phyloP scores from a whole-genome alignment of 2,329 filamentous ascomycete species.

The Eutypa lata region DNA sequence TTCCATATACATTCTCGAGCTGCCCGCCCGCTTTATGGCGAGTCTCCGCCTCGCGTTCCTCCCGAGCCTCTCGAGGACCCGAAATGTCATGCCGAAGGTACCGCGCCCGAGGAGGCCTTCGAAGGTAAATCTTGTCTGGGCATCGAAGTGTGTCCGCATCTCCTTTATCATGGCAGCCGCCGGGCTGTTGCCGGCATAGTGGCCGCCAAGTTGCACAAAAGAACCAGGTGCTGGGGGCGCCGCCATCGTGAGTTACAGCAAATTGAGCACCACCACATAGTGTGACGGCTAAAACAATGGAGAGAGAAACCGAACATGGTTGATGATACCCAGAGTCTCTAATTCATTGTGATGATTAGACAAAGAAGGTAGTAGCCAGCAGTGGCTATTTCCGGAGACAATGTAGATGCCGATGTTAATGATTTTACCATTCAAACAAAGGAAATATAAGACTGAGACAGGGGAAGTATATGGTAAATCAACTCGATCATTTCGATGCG shows the following conservation, averaged over 20 bases:
- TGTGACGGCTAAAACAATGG: too few relatives aligned
- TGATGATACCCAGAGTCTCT: neutral
- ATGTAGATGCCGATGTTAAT: neutral
- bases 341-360: neutral
- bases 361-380: neutral
- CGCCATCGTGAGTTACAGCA: too few relatives aligned
- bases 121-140: slow-evolving; percentile 4
- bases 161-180: neutral
- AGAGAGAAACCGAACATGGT: too few relatives aligned
- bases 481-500: neutral
- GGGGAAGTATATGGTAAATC: neutral
- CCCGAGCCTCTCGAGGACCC: slow-evolving; percentile 6
- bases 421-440: neutral
- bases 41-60: slow-evolving; percentile 3
- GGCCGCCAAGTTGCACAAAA: neutral
- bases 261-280: too few relatives aligned
- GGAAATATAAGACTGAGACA: neutral
- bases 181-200: neutral
- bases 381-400: neutral
- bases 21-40: slow-evolving; percentile 6
- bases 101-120: slow-evolving; percentile 4
- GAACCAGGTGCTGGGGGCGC: too few relatives aligned
- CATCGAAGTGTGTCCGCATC: slow-evolving; percentile 5
- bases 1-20: neutral
- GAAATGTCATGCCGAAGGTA: slow-evolving; percentile 6